Conservation (phyloP, 31 red algal genomes). For the Asparagopsis taxiformis region DNA sequence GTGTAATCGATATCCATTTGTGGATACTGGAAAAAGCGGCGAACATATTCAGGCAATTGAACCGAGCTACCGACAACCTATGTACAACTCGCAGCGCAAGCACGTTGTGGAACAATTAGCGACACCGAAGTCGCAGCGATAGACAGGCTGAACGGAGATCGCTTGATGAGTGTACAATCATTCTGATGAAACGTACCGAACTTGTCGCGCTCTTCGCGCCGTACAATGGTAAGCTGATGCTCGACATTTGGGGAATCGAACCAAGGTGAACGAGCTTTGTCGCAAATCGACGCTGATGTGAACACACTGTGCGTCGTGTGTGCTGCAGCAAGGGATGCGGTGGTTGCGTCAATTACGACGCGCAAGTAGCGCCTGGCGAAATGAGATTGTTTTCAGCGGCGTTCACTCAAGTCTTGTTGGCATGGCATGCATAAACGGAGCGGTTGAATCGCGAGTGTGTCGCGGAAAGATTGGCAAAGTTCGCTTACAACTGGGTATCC, state of each 20-base stretch:
- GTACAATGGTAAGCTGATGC: conserved; percentile 60
- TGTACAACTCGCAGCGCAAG: background rate
- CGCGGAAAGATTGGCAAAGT: no score
- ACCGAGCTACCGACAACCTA: conserved; percentile 46
- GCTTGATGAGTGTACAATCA: no score
- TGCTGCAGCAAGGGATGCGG: background rate
- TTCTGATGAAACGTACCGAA: conserved; percentile 62
- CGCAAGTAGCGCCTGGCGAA: background rate
- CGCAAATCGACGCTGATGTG: no score
- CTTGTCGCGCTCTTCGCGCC: conserved; percentile 41
- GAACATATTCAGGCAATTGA: conserved; percentile 81
- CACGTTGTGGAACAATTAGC: no score
- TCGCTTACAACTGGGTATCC: no score
- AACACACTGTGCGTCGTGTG: no score
- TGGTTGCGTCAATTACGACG: background rate
- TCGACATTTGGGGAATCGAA: conserved; percentile 21
- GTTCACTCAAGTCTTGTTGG: background rate
- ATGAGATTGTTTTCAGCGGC: background rate
- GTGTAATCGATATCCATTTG: conserved; percentile 97
- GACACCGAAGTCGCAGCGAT: no score
- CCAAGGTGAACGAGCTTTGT: background rate
- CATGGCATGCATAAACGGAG: background rate
- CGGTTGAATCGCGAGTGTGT: no score
- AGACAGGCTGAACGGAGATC: no score
- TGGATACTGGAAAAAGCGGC: conserved; percentile 67